Evolutionary conservation across 176 grass and related monocot genomes (phyloP).

Genomic region (Eragrostis curvula): DNA sequence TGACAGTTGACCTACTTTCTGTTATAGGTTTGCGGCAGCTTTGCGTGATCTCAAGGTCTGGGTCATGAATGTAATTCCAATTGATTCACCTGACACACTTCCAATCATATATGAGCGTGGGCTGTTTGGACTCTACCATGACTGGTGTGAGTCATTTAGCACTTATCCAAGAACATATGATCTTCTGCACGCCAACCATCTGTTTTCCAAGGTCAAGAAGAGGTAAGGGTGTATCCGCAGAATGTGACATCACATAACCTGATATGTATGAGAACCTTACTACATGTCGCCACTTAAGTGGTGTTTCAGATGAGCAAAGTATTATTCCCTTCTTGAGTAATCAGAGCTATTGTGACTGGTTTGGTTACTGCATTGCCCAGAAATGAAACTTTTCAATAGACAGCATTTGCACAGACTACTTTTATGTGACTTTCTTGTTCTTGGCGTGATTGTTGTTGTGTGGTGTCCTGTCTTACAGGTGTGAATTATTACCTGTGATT

Average conservation of each 20-base stretch:
- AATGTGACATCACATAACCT: background rate
- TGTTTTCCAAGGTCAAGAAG: slow-evolving; percentile 82
- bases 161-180: slow-evolving; percentile 89
- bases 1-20: background rate
- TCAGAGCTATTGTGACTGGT: background rate
- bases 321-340: background rate
- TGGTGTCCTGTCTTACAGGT: slow-evolving; percentile 48
- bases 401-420: background rate
- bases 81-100: slow-evolving; percentile 79
- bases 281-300: background rate
- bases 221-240: slow-evolving; percentile 45
- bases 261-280: background rate
- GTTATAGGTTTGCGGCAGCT: slow-evolving; percentile 79
- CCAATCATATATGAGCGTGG: slow-evolving; percentile 85
- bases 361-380: background rate
- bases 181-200: slow-evolving; percentile 77
- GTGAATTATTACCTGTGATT: slow-evolving; percentile 59
- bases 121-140: slow-evolving; percentile 77
- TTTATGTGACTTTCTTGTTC: background rate
- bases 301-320: background rate
- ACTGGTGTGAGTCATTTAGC: slow-evolving; percentile 94
- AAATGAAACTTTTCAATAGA: background rate
- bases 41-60: slow-evolving; percentile 74
- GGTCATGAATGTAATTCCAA: slow-evolving; percentile 87
- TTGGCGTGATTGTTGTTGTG: background rate